Evolutionary conservation across 352 stramenopile genomes (phyloP).

Genomic region (Globisporangium cederbergense): DNA sequence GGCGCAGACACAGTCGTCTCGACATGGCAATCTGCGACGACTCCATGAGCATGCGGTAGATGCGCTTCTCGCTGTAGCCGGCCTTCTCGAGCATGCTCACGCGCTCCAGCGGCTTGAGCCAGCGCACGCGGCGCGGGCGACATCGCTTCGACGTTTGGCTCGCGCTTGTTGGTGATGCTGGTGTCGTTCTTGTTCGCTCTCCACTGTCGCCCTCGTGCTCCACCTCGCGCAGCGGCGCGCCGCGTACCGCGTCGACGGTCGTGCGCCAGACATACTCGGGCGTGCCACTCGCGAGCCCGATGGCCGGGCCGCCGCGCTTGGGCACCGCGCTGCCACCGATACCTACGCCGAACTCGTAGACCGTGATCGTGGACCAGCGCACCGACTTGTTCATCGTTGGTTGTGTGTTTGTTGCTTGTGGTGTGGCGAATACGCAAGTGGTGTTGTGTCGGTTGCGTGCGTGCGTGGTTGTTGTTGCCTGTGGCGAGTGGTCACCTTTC

Average conservation of each 20-base stretch:
- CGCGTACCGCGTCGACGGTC: slow-evolving; percentile 34
- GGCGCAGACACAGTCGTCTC: slow-evolving; percentile 21
- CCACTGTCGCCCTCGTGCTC: background rate
- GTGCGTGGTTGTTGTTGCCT: background rate
- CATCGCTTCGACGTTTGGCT: background rate
- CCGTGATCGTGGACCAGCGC: slow-evolving; percentile 57
- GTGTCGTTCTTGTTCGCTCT: background rate
- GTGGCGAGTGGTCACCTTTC: slow-evolving; percentile 2
- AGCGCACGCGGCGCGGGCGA: slow-evolving; percentile 19
- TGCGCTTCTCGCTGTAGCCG: slow-evolving; percentile 40
- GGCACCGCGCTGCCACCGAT: slow-evolving; percentile 51
- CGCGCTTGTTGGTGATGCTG: background rate
- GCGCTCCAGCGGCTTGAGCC: slow-evolving; percentile 32
- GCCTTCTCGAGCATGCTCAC: slow-evolving; percentile 24
- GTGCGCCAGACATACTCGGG: slow-evolving; percentile 42
- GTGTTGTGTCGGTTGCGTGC: background rate
- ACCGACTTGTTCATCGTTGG: slow-evolving; percentile 33
- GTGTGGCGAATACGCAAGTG: background rate
- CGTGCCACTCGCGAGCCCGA: slow-evolving; percentile 38
- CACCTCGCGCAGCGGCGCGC: slow-evolving; percentile 8
- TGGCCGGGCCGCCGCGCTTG: slow-evolving; percentile 40
- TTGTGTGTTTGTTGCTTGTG: background rate
- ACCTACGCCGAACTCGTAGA: slow-evolving; percentile 63
- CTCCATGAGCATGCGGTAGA: slow-evolving; percentile 61
- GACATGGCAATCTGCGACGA: slow-evolving; percentile 56